Base-by-base conservation (phyloP, 495 filamentous ascomycete genomes). In the Annulohypoxylon moriforme region DNA sequence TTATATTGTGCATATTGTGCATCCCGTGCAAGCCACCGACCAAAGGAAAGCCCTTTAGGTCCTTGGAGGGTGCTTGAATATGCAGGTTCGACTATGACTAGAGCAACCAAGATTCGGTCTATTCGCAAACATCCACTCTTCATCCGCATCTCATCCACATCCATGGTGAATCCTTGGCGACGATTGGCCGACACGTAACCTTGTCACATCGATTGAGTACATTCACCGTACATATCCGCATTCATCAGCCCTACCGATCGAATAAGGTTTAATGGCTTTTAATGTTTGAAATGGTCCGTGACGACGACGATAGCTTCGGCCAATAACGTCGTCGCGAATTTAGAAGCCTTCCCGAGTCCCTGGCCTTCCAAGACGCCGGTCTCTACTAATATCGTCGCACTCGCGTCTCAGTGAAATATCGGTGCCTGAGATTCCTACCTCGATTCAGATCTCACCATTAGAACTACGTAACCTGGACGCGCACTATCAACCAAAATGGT, bases 231-330 rank as follows among this genome's bases (percentile, higher is more conserved):
- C 24, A n/a, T 46, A 49, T 50, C 46, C 53, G 46, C 47, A 36
- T 59, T 70, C 67, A 62, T 74, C 71, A 74, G 71, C 71, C 71
- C 71, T 74, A 70, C 67, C 67, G 40, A 64, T 49, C 33, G 18
- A 67, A 63, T 31, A 73, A 62, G 18, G 57, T 63, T 67, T 22
- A 20, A 18, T 18, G 11, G 36, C 4, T n/a, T 40, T 40, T 40
- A 40, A n/a, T 40, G n/a, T 22, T 50, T 40, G 14, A 14, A n/a
- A 40, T 24, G 58, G n/a, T 31, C 57, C 50, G 14, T 58, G 24
- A 49, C 47, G 36, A 60, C 46, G 52, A 73, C 38, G 53, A 64
- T 38, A 33, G 25, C 47, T 20, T 57, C 47, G 13, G 29, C 71
- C 71, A 74, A 74, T 74, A 46, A 10, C 52, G 40, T 59, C 25